These are phyloP conservation scores for Saturnispora mendoncae DNA, from an alignment of 805 yeast species.

Conservation along the genomic window DNA sequence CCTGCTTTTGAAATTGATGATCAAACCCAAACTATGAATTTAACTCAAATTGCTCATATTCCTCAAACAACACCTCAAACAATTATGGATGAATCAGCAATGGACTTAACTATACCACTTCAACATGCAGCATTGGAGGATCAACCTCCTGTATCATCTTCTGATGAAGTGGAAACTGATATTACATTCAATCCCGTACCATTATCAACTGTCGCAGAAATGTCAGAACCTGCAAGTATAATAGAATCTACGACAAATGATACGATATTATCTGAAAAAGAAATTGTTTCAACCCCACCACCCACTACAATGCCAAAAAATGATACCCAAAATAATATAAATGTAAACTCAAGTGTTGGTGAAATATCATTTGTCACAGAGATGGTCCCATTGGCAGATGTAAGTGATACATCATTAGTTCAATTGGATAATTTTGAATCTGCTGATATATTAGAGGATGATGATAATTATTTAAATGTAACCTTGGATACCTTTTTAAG, in stretches of 20 bases:
- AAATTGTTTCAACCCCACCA: background rate
- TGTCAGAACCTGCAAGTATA: slow-evolving; percentile 10
- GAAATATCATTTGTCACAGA: slow-evolving; percentile 21
- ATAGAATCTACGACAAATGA: background rate
- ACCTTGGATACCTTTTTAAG: slow-evolving; percentile 22
- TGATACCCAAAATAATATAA: background rate
- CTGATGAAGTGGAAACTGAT: no score
- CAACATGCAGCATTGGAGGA: background rate
- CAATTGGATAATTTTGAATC: slow-evolving; percentile 18
- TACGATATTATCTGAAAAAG: no score
- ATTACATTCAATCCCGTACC: background rate
- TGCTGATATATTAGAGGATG: slow-evolving; percentile 18
- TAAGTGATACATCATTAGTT: slow-evolving; percentile 18
- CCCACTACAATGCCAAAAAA: background rate
- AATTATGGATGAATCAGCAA: background rate
- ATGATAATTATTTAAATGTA: slow-evolving; percentile 23
- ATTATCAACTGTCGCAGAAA: slow-evolving; percentile 10
- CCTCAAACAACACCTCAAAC: background rate
- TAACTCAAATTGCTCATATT: slow-evolving; percentile 1
- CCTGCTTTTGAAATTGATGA: background rate
- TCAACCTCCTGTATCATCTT: no score
- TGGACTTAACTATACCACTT: slow-evolving; percentile 7
- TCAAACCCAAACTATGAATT: slow-evolving; percentile 6
- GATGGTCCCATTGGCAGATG: slow-evolving; percentile 26
- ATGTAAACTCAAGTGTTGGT: slow-evolving; percentile 8